phyloP scores from a whole-genome alignment of 495 filamentous ascomycete species.

The Penicillium verhagenii region DNA sequence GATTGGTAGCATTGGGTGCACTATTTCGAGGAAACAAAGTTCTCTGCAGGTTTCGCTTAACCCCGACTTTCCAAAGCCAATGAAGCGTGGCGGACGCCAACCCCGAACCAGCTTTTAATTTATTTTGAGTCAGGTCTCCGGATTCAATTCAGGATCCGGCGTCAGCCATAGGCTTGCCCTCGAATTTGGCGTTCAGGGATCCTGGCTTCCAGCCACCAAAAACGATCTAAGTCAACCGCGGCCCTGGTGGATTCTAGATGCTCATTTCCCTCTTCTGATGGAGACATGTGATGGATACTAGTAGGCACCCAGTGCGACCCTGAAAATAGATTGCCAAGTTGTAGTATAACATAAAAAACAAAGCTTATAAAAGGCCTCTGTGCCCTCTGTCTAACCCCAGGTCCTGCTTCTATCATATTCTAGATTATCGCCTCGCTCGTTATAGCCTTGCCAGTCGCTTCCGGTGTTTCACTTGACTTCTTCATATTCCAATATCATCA shows the following conservation, averaged over 20 bases:
- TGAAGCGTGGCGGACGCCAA: slow-evolving; percentile 1
- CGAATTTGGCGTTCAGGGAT: neutral
- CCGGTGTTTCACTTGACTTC: slow-evolving; percentile 6
- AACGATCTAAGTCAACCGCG: neutral
- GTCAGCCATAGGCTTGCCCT: neutral
- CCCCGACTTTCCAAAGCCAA: slow-evolving; percentile 10
- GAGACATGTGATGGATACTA: neutral
- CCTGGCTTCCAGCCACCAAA: neutral
- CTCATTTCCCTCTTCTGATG: neutral
- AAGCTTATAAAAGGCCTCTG: slow-evolving; percentile 2
- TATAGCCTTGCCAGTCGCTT: slow-evolving; percentile 30
- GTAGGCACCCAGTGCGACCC: neutral
- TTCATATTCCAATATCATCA: slow-evolving; percentile 1
- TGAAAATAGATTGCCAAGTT: neutral
- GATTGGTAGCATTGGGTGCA: neutral
- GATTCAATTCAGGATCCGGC: neutral
- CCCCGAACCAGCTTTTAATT: neutral
- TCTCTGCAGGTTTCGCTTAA: neutral
- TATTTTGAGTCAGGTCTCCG: neutral
- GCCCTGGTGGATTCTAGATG: neutral
- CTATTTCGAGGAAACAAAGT: neutral
- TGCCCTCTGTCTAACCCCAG: neutral
- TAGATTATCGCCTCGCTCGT: slow-evolving; percentile 17
- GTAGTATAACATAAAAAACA: neutral
- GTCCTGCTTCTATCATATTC: neutral